phyloP scores from a whole-genome alignment of 2,329 filamentous ascomycete genomes.

The Monilinia vaccinii-corymbosi region DNA sequence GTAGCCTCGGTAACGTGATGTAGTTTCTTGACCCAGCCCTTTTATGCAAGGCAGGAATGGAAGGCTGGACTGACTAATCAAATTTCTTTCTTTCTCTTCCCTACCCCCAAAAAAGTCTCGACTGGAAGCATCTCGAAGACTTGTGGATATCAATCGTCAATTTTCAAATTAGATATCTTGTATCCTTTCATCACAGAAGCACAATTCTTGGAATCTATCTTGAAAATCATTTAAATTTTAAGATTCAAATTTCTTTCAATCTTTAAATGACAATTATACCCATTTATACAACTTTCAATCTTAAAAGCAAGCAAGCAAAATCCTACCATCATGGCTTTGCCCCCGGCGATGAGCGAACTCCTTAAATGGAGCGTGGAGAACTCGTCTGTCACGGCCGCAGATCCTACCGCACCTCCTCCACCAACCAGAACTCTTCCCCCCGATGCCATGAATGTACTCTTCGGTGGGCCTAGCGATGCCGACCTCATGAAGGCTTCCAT shows the following conservation, averaged over 20 bases:
- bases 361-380: constrained; percentile 45
- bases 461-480: constrained; percentile 81
- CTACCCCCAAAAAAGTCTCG: background rate
- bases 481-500: constrained; percentile 86
- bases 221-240: background rate
- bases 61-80: background rate
- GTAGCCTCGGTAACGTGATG: too few species aligned
- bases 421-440: constrained; percentile 46
- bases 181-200: background rate
- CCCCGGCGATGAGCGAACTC: constrained; percentile 28
- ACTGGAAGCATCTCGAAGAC: constrained; percentile 4
- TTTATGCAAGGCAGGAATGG: background rate
- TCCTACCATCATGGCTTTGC: constrained; percentile 16
- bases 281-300: background rate
- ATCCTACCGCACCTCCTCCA: constrained; percentile 23
- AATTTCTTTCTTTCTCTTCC: too few species aligned
- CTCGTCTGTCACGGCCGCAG: constrained; percentile 34
- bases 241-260: background rate
- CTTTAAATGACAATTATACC: background rate
- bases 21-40: too few species aligned
- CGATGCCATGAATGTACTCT: constrained; percentile 61
- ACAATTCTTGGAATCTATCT: background rate
- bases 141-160: background rate
- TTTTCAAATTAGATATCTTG: background rate
- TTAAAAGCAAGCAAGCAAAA: background rate